Evolutionary conservation across 139 green algal genomes (phyloP), one percentile per base, ranked within the genome.

Genomic region (Haematococcus sp.): DNA sequence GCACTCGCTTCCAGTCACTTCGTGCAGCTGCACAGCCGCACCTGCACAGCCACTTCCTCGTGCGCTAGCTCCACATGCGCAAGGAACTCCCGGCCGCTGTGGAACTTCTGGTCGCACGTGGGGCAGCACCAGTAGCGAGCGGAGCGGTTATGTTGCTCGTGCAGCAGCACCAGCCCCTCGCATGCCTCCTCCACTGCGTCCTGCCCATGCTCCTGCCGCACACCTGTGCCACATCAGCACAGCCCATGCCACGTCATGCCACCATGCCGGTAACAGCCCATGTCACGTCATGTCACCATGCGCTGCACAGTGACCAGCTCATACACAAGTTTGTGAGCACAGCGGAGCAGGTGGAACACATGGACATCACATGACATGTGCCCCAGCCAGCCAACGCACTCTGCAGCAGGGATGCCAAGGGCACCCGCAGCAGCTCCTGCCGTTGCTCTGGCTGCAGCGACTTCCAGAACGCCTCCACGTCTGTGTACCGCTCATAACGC

Each of bases 111-210:
- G 65, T 87, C 74, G 66, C 87, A 92, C 31, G 78, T 74, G 4
- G 83, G 76, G 77, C 87, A 92, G 33, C 75, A 54, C 87, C 87
- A 92, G 76, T 86, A 88, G 70, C 83, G 75, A 0, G 84, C 79
- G n/a, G 66, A 76, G 40, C 51, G 68, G 71, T 81, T 84, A 70
- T 64, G 76, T 35, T 81, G 73, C 71, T 87, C 83, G 4, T 81
- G 75, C 75, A 92, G 71, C 72, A 90, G 74, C 76, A 84, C 78
- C 81, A 92, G 77, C 0, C 81, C 84, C 63, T 92, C 76, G 46
- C 80, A 85, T 55, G 88, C 70, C 75, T 90, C 87, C 63, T 87
- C 80, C 32, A 83, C 83, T 0, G 71, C 79, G 15, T 86, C 79
- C 40, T 72, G 46, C 7, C 84, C 87, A 30, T 83, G 76, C 77